These are phyloP conservation scores for Xanthoconium purpureum DNA, from an alignment of 768 basidiomycete genomes.

Conservation along the genomic window DNA sequence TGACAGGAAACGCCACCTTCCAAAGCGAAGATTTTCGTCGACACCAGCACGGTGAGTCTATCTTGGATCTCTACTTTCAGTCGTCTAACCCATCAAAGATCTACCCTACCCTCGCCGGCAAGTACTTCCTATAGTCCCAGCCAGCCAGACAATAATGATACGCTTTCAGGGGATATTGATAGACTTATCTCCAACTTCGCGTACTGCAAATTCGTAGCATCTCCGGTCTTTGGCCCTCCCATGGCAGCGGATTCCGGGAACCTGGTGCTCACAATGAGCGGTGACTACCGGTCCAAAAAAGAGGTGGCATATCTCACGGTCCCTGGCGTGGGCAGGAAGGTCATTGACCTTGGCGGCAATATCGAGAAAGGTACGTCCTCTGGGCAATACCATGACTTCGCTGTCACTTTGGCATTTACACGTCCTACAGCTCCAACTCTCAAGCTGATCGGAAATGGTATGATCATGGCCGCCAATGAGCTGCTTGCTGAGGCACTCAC, in stretches of 20 bases:
- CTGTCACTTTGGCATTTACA: neutral
- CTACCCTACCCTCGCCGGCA: constrained; percentile 53
- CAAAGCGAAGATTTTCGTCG: constrained; percentile 73
- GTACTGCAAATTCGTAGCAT: constrained; percentile 63
- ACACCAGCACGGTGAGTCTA: constrained; percentile 74
- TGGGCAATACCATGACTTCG: neutral
- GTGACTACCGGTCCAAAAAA: constrained; percentile 80
- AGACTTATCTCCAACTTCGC: constrained; percentile 54
- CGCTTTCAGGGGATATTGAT: constrained; percentile 62
- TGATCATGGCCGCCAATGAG: constrained; percentile 76
- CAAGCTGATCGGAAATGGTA: constrained; percentile 78
- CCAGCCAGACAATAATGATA: neutral
- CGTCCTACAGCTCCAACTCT: constrained; percentile 52
- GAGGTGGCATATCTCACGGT: constrained; percentile 74
- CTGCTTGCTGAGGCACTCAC: constrained; percentile 82
- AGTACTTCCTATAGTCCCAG: neutral
- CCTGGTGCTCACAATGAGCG: constrained; percentile 74
- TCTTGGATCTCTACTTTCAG: neutral
- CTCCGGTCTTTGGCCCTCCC: constrained; percentile 78
- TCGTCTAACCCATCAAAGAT: constrained; percentile 37
- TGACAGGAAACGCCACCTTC: constrained; percentile 39
- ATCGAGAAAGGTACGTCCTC: constrained; percentile 65
- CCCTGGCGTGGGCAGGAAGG: constrained; percentile 74
- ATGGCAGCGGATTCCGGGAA: constrained; percentile 59
- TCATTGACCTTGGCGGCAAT: constrained; percentile 80